These are phyloP conservation scores for Sporodiniella umbellata DNA, from an alignment of 371 early-diverging fungal genomes.

Conservation along the genomic window DNA sequence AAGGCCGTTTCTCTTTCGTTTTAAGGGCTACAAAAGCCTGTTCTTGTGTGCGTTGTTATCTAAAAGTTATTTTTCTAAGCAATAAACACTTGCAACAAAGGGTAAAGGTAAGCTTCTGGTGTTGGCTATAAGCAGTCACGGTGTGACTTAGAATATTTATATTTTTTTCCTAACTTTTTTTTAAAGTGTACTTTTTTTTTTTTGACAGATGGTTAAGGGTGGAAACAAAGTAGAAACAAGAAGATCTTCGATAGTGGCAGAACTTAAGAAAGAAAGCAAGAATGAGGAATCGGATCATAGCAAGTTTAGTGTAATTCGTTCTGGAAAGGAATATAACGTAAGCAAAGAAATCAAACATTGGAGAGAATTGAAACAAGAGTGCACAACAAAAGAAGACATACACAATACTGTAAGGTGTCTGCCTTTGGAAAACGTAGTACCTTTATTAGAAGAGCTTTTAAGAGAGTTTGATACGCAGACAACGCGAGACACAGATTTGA, in stretches of 20 bases:
- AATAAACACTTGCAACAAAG: no score
- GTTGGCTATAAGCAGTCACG: not conserved
- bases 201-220: slow-evolving; percentile 11
- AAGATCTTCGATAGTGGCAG: slow-evolving; percentile 7
- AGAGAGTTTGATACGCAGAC: slow-evolving; percentile 15
- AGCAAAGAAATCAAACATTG: slow-evolving; percentile 6
- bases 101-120: no score
- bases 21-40: no score
- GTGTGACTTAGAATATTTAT: not conserved
- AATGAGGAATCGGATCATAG: slow-evolving; percentile 13
- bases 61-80: no score
- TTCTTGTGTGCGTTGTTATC: no score
- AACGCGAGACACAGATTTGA: slow-evolving; percentile 17
- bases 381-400: slow-evolving; percentile 16
- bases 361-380: slow-evolving; percentile 15
- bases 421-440: slow-evolving; percentile 16
- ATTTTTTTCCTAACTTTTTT: slow-evolving; percentile 2
- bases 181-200: not conserved
- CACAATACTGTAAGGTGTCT: slow-evolving; percentile 16
- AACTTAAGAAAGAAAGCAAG: not conserved
- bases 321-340: not conserved
- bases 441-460: slow-evolving; percentile 19
- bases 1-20: no score
- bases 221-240: slow-evolving; percentile 4
- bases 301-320: slow-evolving; percentile 18